A percentile compares a stretch with the other conserved stretches of the same genome.
Evolutionary conservation across 2,329 filamentous ascomycete species (phyloP).

Genomic region (Arthrobotrys sinensis): DNA sequence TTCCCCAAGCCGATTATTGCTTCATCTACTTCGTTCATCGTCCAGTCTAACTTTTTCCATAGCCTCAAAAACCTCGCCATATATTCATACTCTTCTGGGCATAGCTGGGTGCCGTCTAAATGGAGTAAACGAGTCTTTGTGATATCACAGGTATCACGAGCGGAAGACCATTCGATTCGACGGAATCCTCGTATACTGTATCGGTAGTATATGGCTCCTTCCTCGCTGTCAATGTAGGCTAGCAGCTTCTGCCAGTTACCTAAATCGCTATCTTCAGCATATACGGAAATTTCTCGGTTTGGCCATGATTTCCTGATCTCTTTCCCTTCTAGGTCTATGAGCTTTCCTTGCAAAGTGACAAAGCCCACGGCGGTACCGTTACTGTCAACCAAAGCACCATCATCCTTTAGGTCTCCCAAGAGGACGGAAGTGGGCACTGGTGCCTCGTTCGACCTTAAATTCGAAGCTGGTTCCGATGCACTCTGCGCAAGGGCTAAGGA

Average conservation of each 20-base stretch:
- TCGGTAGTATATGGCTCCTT: constrained; percentile 1
- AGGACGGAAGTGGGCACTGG: background rate
- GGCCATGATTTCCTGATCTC: background rate
- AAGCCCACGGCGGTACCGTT: constrained; percentile 9
- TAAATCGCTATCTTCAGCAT: background rate
- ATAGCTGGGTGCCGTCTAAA: constrained; percentile 7
- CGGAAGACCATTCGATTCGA: constrained; percentile 8
- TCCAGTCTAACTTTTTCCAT: constrained; percentile 8
- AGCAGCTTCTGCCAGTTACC: background rate
- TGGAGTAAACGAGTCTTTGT: constrained; percentile 18
- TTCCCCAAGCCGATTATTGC: constrained; percentile 11
- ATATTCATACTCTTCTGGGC: constrained; percentile 1
- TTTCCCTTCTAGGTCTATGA: constrained; percentile 8
- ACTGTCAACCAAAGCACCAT: constrained; percentile 5
- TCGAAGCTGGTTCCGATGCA: background rate
- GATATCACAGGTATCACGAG: constrained; percentile 19
- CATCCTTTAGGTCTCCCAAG: background rate
- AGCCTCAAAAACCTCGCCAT: constrained; percentile 10
- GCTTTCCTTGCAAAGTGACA: background rate
- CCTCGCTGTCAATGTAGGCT: background rate
- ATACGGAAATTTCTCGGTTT: background rate
- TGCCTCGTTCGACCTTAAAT: background rate
- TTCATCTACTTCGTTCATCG: constrained; percentile 17
- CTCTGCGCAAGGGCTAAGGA: background rate
- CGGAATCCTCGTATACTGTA: background rate